Conservation (phyloP, 2,329 filamentous ascomycete species). For the Meredithiella fracta region DNA sequence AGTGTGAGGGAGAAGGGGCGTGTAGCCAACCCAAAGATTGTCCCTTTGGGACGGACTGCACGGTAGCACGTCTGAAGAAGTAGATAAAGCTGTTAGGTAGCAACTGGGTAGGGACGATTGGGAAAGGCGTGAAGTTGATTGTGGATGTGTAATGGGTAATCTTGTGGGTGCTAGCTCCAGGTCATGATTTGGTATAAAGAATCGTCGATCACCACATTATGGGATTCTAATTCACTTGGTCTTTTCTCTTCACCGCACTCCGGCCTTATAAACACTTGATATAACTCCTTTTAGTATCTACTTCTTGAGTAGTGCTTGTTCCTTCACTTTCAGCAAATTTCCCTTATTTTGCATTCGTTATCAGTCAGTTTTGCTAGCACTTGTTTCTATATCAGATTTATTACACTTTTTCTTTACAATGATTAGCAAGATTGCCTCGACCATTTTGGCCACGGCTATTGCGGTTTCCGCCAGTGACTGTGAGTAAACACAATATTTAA, state of each 20-base stretch:
- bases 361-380: background rate
- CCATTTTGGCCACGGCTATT: conserved; percentile 2
- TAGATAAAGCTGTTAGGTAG: too few relatives aligned
- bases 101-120: too few relatives aligned
- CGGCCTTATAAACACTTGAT: too few relatives aligned
- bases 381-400: background rate
- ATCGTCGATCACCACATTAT: background rate
- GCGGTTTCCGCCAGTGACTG: background rate
- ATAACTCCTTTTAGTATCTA: background rate
- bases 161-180: background rate
- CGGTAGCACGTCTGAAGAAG: too few relatives aligned
- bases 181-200: background rate
- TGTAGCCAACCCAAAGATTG: too few relatives aligned
- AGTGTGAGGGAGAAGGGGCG: background rate
- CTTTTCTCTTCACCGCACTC: conserved; percentile 4
- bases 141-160: too few relatives aligned
- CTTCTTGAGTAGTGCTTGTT: background rate
- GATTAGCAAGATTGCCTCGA: conserved; percentile 4
- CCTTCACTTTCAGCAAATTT: background rate
- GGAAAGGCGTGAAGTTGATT: too few relatives aligned
- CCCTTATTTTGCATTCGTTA: background rate
- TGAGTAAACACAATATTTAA: background rate
- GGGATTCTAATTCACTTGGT: background rate
- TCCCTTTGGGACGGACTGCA: too few relatives aligned
- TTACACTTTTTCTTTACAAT: background rate